A percentile compares a stretch with the other conserved stretches of the same genome.
Evolutionary conservation across 331 rosid genomes (phyloP).

Genomic region (Cucumis variabilis): DNA sequence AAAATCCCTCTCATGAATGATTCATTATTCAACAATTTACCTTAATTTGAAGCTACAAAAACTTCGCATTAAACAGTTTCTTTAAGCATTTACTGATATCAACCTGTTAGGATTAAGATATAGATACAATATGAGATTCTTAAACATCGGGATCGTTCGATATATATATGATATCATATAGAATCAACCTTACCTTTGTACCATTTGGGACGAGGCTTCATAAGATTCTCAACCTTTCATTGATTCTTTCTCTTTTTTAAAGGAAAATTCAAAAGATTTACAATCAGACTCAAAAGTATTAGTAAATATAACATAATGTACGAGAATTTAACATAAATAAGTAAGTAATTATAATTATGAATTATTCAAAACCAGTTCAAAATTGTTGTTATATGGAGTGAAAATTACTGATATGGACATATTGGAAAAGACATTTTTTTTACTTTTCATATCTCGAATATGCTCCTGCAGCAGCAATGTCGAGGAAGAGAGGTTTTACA

Average conservation of each 20-base stretch:
- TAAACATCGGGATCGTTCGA: not conserved
- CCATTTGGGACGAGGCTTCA: constrained; percentile 89
- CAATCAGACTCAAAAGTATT: too few relatives aligned
- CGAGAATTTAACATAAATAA: too few relatives aligned
- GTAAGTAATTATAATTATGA: too few relatives aligned
- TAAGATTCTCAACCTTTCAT: constrained; percentile 72
- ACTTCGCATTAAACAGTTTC: constrained; percentile 86
- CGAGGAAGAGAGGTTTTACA: too few relatives aligned
- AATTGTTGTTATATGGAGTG: too few relatives aligned
- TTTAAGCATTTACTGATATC: constrained; percentile 96
- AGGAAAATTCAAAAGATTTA: not conserved
- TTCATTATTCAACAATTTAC: constrained; percentile 44
- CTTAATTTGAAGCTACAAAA: constrained; percentile 88
- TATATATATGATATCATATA: not conserved
- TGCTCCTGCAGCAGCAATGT: too few relatives aligned
- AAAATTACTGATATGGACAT: too few relatives aligned
- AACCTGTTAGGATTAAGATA: constrained; percentile 56
- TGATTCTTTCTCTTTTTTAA: constrained; percentile 87
- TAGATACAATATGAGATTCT: not conserved
- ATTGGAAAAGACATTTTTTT: too few relatives aligned
- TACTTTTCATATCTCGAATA: too few relatives aligned
- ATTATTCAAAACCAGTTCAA: too few relatives aligned
- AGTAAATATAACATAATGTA: too few relatives aligned
- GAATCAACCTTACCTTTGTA: constrained; percentile 63
- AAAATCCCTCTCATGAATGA: not conserved